A percentile compares a stretch with the other conserved stretches of the same genome.
phyloP scores from a whole-genome alignment of 768 basidiomycete genomes.

The Suillus paluster region DNA sequence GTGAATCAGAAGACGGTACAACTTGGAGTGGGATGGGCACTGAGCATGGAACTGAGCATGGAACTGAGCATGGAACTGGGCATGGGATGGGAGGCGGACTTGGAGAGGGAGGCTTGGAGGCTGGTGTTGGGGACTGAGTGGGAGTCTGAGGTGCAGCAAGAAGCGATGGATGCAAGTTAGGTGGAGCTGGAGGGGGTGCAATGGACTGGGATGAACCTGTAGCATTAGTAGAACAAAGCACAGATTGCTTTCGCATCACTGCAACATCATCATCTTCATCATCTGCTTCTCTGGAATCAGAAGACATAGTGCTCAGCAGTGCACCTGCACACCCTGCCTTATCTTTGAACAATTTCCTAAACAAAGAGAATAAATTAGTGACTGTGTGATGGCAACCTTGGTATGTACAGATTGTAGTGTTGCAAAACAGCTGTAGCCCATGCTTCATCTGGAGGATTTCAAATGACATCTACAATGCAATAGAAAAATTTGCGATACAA shows the following conservation, averaged over 20 bases:
- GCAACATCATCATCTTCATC: not conserved
- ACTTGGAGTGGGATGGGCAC: no score
- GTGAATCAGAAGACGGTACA: not conserved
- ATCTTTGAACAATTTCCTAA: not conserved
- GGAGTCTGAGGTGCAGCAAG: no score
- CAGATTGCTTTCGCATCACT: not conserved
- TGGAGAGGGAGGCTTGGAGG: no score
- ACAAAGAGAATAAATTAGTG: not conserved
- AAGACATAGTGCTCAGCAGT: not conserved
- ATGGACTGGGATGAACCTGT: no score
- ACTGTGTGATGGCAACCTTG: not conserved
- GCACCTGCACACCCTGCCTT: not conserved
- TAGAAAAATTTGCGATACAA: constrained; percentile 13
- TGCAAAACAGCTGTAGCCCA: not conserved
- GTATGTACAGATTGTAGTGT: constrained; percentile 10
- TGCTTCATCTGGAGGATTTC: not conserved
- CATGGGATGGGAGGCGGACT: no score
- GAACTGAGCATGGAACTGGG: no score
- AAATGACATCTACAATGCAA: not conserved
- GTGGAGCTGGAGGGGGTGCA: not conserved
- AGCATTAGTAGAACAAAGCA: not conserved
- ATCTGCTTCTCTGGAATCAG: not conserved
- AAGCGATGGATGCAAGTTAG: no score
- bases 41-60: no score
- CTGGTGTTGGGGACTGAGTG: no score